Evolutionary conservation across 2,329 filamentous ascomycete species (phyloP), one percentile per base, ranked within the genome.

Genomic region (Ophiosphaerella narmari): DNA sequence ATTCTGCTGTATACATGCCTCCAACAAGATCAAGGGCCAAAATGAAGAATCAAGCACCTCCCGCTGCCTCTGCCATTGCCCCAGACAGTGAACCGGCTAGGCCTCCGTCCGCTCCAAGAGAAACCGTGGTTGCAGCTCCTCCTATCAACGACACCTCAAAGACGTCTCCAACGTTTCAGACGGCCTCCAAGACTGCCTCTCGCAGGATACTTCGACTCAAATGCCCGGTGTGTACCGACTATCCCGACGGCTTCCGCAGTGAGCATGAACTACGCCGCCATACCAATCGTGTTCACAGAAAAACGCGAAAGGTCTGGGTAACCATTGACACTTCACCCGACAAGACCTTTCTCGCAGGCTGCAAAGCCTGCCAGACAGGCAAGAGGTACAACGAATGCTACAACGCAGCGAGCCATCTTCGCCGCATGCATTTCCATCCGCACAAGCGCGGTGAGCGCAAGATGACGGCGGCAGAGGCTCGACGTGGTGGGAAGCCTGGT

Each of bases 311-410:
- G 54, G 84, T 86, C 48, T 88, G 83, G 83, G 79, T 87, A 35
- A 86, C 84, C 64, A 78, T 83, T 44, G 84, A 87, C 61, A 82
- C 82, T 26, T 77, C 83, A 73, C 68, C 81, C 58, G 72, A 84
- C 76, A 73, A 81, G 82, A 73, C 81, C 71, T 86, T 91, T 34
- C 82, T 97, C 18, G 78, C 80, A 26, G 88, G 89, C 57, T 96
- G 92, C 82, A 96, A 96, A 74, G 83, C 88, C 29, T 97, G 93
- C 72, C 82, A 82, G 43, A 81, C 81, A 14, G 78, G 82, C 45
- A 96, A 96, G 78, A 82, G 83, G 58, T 97, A 97, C 63, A 89
- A 89, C 11, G 90, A 89, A 29, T 94, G 96, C 75, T 97, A 97
- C 74, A 97, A 97, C 65, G 92, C 91, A 0, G 91, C 91, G 0